Evolutionary conservation across 2,329 filamentous ascomycete genomes (phyloP), one percentile per base, ranked within the genome.

Genomic region (Talaromyces islandicus): DNA sequence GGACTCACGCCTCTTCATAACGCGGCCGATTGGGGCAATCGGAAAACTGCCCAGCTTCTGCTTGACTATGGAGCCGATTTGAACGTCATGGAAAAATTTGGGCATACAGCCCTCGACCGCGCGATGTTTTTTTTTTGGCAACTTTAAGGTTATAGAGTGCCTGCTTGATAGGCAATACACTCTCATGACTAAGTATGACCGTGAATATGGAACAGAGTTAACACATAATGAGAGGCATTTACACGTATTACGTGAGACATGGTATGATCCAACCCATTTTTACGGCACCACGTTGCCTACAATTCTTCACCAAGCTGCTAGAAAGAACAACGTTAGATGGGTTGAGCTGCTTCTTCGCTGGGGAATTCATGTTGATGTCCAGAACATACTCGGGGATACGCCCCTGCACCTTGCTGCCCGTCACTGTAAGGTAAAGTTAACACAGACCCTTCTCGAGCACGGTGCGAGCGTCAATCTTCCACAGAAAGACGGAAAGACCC

Each of bases 351-450:
- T 67, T n/a, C 53, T 67, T 19, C 57, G 61, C 7, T 51, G 58
- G 5, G 64, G 65, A 5, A 60, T 59, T 14, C 57, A 66, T 50
- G 59, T 64, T n/a, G 43, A 24, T 5, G 25, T 62, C 43, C 7
- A 21, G 6, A 66, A 66, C n/a, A 54, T 65, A 55, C 25, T 62
- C 3, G 65, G 64, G 10, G 57, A 66, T 29, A 63, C 64, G 0
- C 32, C 66, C 3, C 64, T 68, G 12, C 66, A 67, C 25, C 59
- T 67, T 14, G 65, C 65, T 29, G 63, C 60, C 3, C 59, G 64
- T 3, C 46, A 56, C 12, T 66, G 65, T 0, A 64, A 65, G 54
- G 50, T 48, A 9, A 46, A 66, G 25, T 60, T 65, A 14, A 59
- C 41, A 11, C 65, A 61, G 43, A 46, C 68, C 2, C 64, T 68